These are phyloP conservation scores for Fraxinus nigra DNA, from an alignment of 305 asterid species.

Conservation along the genomic window DNA sequence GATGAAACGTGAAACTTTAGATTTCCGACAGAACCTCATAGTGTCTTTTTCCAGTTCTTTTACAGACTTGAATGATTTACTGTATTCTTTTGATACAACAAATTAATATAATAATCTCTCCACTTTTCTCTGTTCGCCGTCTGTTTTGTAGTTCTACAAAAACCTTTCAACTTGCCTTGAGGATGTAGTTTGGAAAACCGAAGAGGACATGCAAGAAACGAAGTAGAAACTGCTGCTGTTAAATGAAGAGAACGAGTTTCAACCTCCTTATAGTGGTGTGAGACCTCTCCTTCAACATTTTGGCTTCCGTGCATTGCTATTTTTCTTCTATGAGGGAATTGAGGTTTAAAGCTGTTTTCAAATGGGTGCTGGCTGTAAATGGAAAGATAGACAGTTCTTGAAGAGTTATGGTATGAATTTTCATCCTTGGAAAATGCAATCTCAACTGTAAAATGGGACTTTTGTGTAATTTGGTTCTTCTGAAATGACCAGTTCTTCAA, in stretches of 20 bases:
- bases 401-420: neutral
- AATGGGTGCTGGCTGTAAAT: constrained; percentile 13
- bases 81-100: neutral
- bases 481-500: neutral
- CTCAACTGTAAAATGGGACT: constrained; percentile 18
- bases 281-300: constrained; percentile 22
- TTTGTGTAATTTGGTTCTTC: neutral
- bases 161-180: constrained; percentile 69
- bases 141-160: constrained; percentile 68
- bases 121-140: neutral
- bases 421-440: constrained; percentile 8
- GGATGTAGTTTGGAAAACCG: constrained; percentile 91
- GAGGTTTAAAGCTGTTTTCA: neutral
- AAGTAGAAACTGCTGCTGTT: constrained; percentile 27
- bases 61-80: neutral
- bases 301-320: constrained; percentile 25
- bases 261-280: constrained; percentile 5
- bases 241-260: constrained; percentile 6
- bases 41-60: neutral
- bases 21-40: neutral
- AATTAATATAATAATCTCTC: neutral
- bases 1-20: neutral
- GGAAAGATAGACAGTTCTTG: neutral
- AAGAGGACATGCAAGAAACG: constrained; percentile 66
- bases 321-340: constrained; percentile 29